A percentile compares a stretch with the other conserved stretches of the same genome.
Conservation (phyloP, 352 stramenopile species). For the Aphanomyces euteiches region DNA sequence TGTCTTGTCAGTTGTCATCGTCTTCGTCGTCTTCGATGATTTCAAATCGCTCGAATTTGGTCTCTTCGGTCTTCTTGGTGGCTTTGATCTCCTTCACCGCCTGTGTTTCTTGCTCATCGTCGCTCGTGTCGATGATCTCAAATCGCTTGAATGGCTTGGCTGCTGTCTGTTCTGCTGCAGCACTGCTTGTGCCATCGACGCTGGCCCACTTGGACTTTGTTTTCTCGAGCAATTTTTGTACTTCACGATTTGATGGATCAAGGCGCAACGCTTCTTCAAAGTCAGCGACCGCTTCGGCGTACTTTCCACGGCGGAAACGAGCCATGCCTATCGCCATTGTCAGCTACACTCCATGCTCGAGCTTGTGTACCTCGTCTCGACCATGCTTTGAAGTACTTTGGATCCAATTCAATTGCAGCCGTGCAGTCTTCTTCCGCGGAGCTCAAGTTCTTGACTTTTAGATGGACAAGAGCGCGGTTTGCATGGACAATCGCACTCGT, state of each 20-base stretch:
- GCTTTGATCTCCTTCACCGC: background rate
- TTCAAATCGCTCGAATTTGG: slow-evolving; percentile 60
- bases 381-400: slow-evolving; percentile 85
- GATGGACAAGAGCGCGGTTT: slow-evolving; percentile 81
- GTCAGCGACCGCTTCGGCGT: slow-evolving; percentile 72
- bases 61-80: slow-evolving; percentile 34
- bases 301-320: slow-evolving; percentile 82
- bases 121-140: slow-evolving; percentile 51
- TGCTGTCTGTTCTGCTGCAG: background rate
- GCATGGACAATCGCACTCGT: slow-evolving; percentile 73
- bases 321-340: slow-evolving; percentile 33
- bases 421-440: slow-evolving; percentile 85
- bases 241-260: slow-evolving; percentile 64
- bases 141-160: slow-evolving; percentile 48
- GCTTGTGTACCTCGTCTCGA: slow-evolving; percentile 72
- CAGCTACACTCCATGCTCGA: background rate
- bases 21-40: slow-evolving; percentile 51
- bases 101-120: slow-evolving; percentile 41
- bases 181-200: slow-evolving; percentile 44
- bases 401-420: slow-evolving; percentile 67
- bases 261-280: slow-evolving; percentile 67
- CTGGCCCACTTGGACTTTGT: slow-evolving; percentile 67
- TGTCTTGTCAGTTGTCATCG: slow-evolving; percentile 15
- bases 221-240: slow-evolving; percentile 77
- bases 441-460: slow-evolving; percentile 80